A percentile compares a stretch with the other conserved stretches of the same genome.
phyloP scores from a whole-genome alignment of 495 filamentous ascomycete genomes.

The Penicillium simplicissimum region DNA sequence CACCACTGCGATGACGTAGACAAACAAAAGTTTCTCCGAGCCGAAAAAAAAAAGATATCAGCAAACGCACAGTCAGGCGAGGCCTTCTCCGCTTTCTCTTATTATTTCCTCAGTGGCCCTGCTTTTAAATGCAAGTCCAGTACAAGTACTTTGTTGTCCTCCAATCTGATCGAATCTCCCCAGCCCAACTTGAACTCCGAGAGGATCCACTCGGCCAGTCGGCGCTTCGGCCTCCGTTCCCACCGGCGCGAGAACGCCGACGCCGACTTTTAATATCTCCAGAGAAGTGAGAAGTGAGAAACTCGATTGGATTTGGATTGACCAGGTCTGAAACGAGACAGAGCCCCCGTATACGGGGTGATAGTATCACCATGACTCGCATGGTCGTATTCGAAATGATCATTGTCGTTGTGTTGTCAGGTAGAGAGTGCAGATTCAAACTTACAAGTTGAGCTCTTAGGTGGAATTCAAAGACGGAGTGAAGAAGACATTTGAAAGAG shows the following conservation, averaged over 20 bases:
- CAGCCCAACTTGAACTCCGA: not conserved
- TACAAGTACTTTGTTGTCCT: not conserved
- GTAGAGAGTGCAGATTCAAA: not conserved
- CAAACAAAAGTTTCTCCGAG: not conserved
- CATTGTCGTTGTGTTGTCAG: not conserved
- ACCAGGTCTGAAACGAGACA: not conserved
- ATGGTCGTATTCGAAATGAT: not conserved
- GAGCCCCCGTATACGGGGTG: not conserved
- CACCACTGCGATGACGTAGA: not conserved
- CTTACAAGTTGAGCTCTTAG: not conserved
- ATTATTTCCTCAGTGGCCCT: not conserved
- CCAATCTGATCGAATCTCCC: not conserved
- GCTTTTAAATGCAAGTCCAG: not conserved
- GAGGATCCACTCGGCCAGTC: slow-evolving; percentile 4
- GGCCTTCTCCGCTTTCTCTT: not conserved
- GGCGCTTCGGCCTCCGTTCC: slow-evolving; percentile 17
- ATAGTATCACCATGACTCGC: not conserved
- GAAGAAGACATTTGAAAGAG: not conserved
- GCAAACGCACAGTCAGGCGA: not conserved
- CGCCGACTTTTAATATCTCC: not conserved
- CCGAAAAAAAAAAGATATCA: not conserved
- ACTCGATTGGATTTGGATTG: not conserved
- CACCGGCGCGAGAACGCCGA: not conserved
- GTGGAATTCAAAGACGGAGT: too few relatives aligned
- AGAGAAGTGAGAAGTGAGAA: too few relatives aligned